A percentile compares a stretch with the other conserved stretches of the same genome.
Evolutionary conservation across 202 grass and related monocot genomes (phyloP).

Genomic region (Zizania palustris): DNA sequence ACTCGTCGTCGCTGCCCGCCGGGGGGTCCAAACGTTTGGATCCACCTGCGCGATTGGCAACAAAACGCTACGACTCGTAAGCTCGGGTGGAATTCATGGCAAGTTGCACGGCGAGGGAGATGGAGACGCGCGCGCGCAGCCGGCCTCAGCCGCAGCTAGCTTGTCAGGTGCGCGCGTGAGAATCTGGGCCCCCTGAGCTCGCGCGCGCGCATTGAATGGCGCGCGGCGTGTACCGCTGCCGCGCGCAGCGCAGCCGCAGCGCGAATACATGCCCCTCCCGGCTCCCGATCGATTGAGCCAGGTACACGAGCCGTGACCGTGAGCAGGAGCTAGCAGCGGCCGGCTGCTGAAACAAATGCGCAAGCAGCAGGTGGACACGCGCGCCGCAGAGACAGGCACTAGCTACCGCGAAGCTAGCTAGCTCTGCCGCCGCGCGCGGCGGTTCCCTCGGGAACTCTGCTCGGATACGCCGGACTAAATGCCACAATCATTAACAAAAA

Average conservation of each 20-base stretch:
- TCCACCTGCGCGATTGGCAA: constrained; percentile 30
- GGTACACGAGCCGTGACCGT: no score
- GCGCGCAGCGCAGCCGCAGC: background rate
- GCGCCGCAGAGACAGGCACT: constrained; percentile 19
- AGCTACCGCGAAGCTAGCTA: constrained; percentile 29
- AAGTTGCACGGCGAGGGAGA: constrained; percentile 9
- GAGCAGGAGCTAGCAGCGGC: background rate
- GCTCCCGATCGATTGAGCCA: no score
- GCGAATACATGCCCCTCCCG: constrained; percentile 6
- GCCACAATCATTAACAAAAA: constrained; percentile 32
- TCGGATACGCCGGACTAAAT: constrained; percentile 45
- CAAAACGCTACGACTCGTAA: background rate
- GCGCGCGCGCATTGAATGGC: no score
- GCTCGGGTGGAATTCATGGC: background rate
- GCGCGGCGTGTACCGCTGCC: no score
- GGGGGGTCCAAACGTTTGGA: constrained; percentile 45
- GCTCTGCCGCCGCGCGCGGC: background rate
- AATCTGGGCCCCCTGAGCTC: constrained; percentile 30
- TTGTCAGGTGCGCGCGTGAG: constrained; percentile 42
- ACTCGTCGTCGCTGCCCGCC: background rate
- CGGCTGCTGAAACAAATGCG: constrained; percentile 44
- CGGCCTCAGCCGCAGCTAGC: background rate
- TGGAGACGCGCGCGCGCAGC: background rate
- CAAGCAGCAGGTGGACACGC: constrained; percentile 26
- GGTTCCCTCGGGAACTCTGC: constrained; percentile 66